Conservation (phyloP, 257 asterid genomes). For the Nicotiana paniculata region DNA sequence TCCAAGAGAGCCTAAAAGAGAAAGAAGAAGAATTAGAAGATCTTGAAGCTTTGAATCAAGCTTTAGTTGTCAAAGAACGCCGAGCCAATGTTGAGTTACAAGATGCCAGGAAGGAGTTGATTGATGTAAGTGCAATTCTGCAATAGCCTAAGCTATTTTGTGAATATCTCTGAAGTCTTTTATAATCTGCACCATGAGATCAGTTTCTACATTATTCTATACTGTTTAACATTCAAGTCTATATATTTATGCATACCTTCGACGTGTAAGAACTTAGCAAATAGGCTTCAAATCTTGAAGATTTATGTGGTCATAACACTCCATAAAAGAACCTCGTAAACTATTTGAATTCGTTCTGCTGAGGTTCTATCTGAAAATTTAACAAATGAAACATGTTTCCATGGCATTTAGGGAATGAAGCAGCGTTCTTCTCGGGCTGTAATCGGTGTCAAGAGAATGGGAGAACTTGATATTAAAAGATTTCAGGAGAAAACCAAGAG, state of each 20-base stretch:
- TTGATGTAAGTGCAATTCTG: constrained; percentile 35
- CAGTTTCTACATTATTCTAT: neutral
- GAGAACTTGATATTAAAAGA: constrained; percentile 15
- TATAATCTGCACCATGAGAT: neutral
- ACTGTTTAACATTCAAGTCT: neutral
- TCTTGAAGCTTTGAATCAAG: constrained; percentile 36
- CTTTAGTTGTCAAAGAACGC: constrained; percentile 51
- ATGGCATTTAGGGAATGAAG: neutral
- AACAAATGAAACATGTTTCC: neutral
- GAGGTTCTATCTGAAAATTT: neutral
- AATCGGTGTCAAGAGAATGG: constrained; percentile 24
- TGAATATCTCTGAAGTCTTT: neutral
- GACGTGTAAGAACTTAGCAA: neutral
- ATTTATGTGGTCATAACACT: neutral
- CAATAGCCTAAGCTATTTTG: neutral
- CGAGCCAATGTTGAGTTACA: constrained; percentile 54
- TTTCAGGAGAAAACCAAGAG: constrained; percentile 3
- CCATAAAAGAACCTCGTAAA: neutral
- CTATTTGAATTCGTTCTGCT: neutral
- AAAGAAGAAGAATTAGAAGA: constrained; percentile 49
- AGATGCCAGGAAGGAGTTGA: constrained; percentile 60
- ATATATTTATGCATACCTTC: neutral
- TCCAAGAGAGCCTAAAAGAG: constrained; percentile 47
- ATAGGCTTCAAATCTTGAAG: neutral
- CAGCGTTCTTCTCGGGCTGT: neutral